phyloP scores from a whole-genome alignment of 257 asterid species.

The Solanum piurae region DNA sequence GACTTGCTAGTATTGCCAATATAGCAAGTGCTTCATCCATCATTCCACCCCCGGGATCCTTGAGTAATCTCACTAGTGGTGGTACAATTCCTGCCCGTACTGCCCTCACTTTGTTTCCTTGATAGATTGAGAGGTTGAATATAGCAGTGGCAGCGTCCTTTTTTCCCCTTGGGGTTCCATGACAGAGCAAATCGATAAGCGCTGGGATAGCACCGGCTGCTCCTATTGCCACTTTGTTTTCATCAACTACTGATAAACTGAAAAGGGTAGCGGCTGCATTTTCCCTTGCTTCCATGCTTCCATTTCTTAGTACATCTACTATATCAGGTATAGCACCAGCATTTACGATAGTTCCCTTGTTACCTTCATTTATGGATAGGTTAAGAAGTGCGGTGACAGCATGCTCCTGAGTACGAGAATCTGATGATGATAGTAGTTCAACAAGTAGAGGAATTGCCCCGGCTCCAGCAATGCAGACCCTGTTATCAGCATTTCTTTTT shows the following conservation, averaged over 20 bases:
- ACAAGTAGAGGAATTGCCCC: conserved; percentile 88
- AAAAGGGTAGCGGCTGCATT: conserved; percentile 95
- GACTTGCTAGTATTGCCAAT: conserved; percentile 81
- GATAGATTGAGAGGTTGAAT: conserved; percentile 80
- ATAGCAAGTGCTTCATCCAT: conserved; percentile 88
- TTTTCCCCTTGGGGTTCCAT: conserved; percentile 85
- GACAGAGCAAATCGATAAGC: conserved; percentile 66
- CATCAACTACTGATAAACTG: conserved; percentile 75
- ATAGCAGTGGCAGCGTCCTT: conserved; percentile 97
- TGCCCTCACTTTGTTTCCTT: conserved; percentile 86
- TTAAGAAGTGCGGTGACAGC: conserved; percentile 90
- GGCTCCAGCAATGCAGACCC: conserved; percentile 88
- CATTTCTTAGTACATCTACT: conserved; percentile 64
- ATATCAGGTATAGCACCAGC: conserved; percentile 89
- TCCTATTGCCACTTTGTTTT: conserved; percentile 88
- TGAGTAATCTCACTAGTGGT: conserved; percentile 57
- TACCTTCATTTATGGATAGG: conserved; percentile 68
- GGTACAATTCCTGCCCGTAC: conserved; percentile 80
- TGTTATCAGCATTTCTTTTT: conserved; percentile 80
- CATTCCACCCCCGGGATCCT: conserved; percentile 92
- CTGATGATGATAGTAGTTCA: conserved; percentile 65
- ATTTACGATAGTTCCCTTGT: conserved; percentile 74
- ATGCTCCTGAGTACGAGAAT: conserved; percentile 78
- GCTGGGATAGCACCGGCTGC: conserved; percentile 92
- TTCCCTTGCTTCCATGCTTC: conserved; percentile 82